Conservation (phyloP, 306 rosid species). For the Ammopiptanthus mongolicus region DNA sequence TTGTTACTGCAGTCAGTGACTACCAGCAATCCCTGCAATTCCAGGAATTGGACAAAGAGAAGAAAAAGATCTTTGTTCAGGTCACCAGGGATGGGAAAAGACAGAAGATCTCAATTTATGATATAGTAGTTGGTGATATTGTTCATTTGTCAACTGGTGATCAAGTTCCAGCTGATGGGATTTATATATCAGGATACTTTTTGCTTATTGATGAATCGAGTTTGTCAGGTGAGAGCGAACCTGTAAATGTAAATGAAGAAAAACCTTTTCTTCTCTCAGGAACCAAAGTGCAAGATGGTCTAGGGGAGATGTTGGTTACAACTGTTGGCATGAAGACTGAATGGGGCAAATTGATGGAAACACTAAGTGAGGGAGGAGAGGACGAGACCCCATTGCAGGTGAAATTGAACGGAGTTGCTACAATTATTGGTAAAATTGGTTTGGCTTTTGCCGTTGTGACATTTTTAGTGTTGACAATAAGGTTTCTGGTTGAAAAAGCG, state of each 20-base stretch:
- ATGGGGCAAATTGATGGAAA: constrained; percentile 99
- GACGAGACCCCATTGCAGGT: constrained; percentile 99
- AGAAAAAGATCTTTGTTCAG: constrained; percentile 79
- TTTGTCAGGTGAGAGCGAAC: constrained; percentile 96
- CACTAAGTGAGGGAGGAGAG: constrained; percentile 86
- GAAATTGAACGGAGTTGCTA: constrained; percentile 93
- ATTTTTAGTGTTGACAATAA: constrained; percentile 53
- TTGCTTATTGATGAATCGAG: constrained; percentile 85
- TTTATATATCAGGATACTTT: constrained; percentile 66
- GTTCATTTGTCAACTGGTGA: constrained; percentile 88
- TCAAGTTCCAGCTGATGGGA: constrained; percentile 95
- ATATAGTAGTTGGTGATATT: constrained; percentile 84
- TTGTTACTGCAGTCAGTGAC: constrained; percentile 89
- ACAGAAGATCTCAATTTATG: constrained; percentile 65
- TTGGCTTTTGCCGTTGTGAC: constrained; percentile 75
- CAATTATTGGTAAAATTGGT: constrained; percentile 92
- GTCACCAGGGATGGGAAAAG: constrained; percentile 78
- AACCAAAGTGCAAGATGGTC: constrained; percentile 94
- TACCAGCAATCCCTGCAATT: constrained; percentile 88
- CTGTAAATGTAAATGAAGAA: constrained; percentile 45
- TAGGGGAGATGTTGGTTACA: constrained; percentile 85
- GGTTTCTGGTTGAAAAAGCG: constrained; percentile 60
- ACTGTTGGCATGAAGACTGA: constrained; percentile 97
- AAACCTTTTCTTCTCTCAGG: constrained; percentile 93
- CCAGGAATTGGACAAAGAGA: constrained; percentile 74